Evolutionary conservation across 345 rosid species (phyloP), one percentile per base, ranked within the genome.

Genomic region (Mallotus nudiflorus): DNA sequence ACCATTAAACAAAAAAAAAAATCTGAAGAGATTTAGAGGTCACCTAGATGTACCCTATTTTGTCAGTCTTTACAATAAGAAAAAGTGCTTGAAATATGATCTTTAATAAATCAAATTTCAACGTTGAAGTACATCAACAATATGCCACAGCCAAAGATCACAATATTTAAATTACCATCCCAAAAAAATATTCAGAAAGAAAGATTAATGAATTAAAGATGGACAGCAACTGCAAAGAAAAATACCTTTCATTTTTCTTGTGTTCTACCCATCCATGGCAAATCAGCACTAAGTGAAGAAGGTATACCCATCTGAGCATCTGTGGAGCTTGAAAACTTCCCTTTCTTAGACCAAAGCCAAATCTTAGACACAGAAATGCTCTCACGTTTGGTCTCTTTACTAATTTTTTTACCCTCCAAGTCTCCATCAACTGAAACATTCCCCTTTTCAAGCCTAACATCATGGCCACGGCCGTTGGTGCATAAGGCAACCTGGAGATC

Each of bases 271-370:
- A 75, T 69, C 78, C 78, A 75, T 24, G 74, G 67, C 66, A 65
- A 70, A 64, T 65, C 70, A 24, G 19, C 14, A 22, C 44, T 65
- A 37, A 70, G 66, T 37, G 71, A 65, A 28, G 71, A 58, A 4
- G 79, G 67, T 61, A 70, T 63, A 11, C 37, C 79, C 60, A 65
- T 65, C n/a, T 66, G 74, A 27, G 70, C 46, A 39, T 75, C 70
- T 15, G 73, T 31, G 3, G 72, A 60, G 67, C 72, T 67, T 5
- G 72, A 67, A 51, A 70, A 69, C 54, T 63, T 70, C 11, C 75
- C 79, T 62, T 75, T 75, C 69, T 63, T 70, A 40, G 75, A 59
- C 79, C 79, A 75, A 57, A 75, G 79, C 79, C 79, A 75, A 14
- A 75, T 75, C 51, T 75, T 75, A 29, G 79, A 75, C 20, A 75